Base-by-base conservation (phyloP, 441 rosid genomes). In the Capsella rubella region DNA sequence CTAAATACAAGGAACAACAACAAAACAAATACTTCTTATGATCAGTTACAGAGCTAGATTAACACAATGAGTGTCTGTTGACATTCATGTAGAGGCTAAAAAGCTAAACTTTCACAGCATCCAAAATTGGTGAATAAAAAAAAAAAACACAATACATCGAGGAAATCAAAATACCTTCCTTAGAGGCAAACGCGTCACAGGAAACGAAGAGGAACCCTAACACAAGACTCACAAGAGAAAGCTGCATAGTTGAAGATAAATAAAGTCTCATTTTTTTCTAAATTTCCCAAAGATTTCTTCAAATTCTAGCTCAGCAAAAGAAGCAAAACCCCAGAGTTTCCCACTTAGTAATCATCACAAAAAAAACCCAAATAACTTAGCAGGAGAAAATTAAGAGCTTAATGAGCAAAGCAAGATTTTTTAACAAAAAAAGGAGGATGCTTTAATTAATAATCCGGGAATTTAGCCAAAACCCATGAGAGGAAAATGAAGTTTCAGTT, bases 81-180 rank as follows among this genome's bases (percentile, higher is more conserved):
- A 37, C 35, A 63, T 52, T 52, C 56, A 56, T 28, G 25, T 21
- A 49, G 61, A 74, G 61, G 21, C 52, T 47, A 47, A 18, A 31
- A 49, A 16, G 8, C 0, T 21, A 21, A 57, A 65, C 55, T 37
- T 65, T 27, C 68, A 27, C 34, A 64, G 60, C 35, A 62, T 42
- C 64, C 55, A 35, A 14, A 61, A 39, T 8, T 28, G 16, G 45
- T 8, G 55, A 64, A 5, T 21, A 21, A 21, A 21, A 21, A 21
- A 21, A 21, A 5, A 3, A n/a, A 65, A 65, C 15, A 52, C 32
- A 18, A 14, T 0, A 14, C 11, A 37, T 27, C 2, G 39, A 68
- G 42, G 73, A 40, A 74, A 74, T 37, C 25, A 14, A 32, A 14
- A 52, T 80, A 92, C 99, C 93, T 89, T 95, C 99, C 74, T 83